A percentile compares a stretch with the other conserved stretches of the same genome.
These are phyloP conservation scores for Tillandsia fasciculata DNA, from an alignment of 176 grass and related monocot genomes.

Conservation along the genomic window DNA sequence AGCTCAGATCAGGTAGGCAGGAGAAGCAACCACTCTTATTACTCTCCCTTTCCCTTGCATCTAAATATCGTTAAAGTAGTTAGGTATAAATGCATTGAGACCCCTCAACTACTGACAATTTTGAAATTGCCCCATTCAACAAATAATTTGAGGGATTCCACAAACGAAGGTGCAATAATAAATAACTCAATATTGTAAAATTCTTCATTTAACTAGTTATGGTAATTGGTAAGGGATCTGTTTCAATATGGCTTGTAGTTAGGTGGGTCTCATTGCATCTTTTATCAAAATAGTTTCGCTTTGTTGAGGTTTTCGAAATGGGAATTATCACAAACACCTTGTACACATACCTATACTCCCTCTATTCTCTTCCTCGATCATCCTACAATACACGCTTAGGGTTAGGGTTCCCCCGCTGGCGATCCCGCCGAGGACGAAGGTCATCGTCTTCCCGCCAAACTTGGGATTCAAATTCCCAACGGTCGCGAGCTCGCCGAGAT, in stretches of 20 bases:
- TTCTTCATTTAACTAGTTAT: no score
- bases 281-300: background rate
- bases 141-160: background rate
- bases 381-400: slow-evolving; percentile 59
- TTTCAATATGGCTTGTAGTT: no score
- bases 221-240: no score
- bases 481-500: slow-evolving; percentile 43
- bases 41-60: slow-evolving; percentile 32
- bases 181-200: background rate
- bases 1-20: slow-evolving; percentile 75
- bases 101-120: no score
- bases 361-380: slow-evolving; percentile 41
- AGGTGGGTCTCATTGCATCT: background rate
- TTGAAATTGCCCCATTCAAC: no score
- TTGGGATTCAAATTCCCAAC: slow-evolving; percentile 27
- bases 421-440: slow-evolving; percentile 54
- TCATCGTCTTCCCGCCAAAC: slow-evolving; percentile 58
- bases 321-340: slow-evolving; percentile 28
- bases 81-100: no score
- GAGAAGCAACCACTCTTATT: slow-evolving; percentile 56
- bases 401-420: slow-evolving; percentile 49
- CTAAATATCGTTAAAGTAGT: background rate
- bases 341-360: background rate
- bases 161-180: background rate
- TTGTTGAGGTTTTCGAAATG: background rate